These are phyloP conservation scores for Aspergillus sp. DNA, from an alignment of 2,329 filamentous ascomycete species.

Conservation along the genomic window DNA sequence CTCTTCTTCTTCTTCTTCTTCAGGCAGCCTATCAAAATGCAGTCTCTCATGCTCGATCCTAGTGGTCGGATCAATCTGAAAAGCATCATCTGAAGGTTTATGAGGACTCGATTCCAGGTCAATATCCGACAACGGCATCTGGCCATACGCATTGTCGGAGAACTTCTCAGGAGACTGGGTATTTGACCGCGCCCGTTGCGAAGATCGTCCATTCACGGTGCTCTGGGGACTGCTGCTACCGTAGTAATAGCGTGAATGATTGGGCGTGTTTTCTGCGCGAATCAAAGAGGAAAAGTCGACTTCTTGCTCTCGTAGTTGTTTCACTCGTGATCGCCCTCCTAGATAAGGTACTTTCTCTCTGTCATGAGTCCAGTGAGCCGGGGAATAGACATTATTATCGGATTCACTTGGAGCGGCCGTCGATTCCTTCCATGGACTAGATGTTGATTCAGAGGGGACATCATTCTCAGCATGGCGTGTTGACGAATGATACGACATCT, in stretches of 20 bases:
- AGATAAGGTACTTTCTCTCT: conserved; percentile 20
- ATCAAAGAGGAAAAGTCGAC: conserved; percentile 28
- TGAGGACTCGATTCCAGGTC: conserved; percentile 20
- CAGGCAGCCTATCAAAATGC: conserved; percentile 3
- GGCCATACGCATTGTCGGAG: conserved; percentile 11
- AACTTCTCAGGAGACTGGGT: conserved; percentile 8
- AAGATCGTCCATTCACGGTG: conserved; percentile 11
- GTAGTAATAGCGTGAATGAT: conserved; percentile 29
- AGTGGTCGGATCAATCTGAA: conserved; percentile 18
- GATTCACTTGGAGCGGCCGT: conserved; percentile 13
- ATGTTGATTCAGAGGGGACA: conserved; percentile 15
- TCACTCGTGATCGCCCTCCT: conserved; percentile 24
- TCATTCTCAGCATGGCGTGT: conserved; percentile 11
- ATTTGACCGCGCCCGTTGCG: conserved; percentile 7
- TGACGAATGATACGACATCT: conserved; percentile 19
- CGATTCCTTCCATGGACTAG: conserved; percentile 27
- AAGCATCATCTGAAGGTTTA: conserved; percentile 13
- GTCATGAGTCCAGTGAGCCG: conserved; percentile 18
- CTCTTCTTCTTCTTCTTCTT: not conserved
- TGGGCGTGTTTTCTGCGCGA: conserved; percentile 27
- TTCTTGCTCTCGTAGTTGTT: conserved; percentile 26
- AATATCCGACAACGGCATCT: conserved; percentile 15
- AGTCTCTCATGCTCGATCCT: conserved; percentile 12
- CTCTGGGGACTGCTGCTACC: conserved; percentile 25
- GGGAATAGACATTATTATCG: conserved; percentile 18